phyloP scores from a whole-genome alignment of 495 filamentous ascomycete species.

The Penicillium salamii region DNA sequence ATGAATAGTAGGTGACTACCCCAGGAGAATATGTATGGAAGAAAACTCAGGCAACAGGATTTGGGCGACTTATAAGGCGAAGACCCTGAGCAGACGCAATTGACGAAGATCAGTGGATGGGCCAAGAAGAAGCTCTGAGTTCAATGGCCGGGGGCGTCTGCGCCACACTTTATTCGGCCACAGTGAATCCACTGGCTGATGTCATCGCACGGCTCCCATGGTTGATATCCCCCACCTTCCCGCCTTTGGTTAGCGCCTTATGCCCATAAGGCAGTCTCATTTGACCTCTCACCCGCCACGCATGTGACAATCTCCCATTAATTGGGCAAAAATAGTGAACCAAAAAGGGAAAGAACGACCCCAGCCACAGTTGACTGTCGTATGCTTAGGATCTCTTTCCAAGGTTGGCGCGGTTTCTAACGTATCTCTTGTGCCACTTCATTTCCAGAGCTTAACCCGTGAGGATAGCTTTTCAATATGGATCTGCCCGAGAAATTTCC shows the following conservation, averaged over 20 bases:
- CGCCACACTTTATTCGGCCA: slow-evolving; percentile 12
- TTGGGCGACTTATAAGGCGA: slow-evolving; percentile 17
- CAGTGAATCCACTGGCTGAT: neutral
- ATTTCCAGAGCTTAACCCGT: neutral
- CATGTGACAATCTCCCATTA: slow-evolving; percentile 7
- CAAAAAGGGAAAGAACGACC: slow-evolving; percentile 2
- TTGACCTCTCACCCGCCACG: slow-evolving; percentile 2
- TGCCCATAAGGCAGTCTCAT: neutral
- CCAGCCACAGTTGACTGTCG: too few relatives aligned
- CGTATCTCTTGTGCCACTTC: too few relatives aligned
- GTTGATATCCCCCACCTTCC: neutral
- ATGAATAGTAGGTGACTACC: neutral
- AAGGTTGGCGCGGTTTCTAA: too few relatives aligned
- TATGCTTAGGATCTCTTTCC: too few relatives aligned
- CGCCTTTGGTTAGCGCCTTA: neutral
- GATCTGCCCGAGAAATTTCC: too few relatives aligned
- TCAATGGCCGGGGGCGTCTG: slow-evolving; percentile 12
- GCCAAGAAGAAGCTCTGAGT: neutral
- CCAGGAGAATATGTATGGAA: slow-evolving; percentile 8
- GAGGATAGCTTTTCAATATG: too few relatives aligned
- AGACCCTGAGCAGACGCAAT: slow-evolving; percentile 17
- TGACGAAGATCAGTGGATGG: slow-evolving; percentile 28
- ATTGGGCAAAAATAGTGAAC: neutral
- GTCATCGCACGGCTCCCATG: slow-evolving; percentile 3
- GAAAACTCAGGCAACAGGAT: slow-evolving; percentile 25